Evolutionary conservation across 495 filamentous ascomycete species (phyloP).

Genomic region (Rusavskia elegans): DNA sequence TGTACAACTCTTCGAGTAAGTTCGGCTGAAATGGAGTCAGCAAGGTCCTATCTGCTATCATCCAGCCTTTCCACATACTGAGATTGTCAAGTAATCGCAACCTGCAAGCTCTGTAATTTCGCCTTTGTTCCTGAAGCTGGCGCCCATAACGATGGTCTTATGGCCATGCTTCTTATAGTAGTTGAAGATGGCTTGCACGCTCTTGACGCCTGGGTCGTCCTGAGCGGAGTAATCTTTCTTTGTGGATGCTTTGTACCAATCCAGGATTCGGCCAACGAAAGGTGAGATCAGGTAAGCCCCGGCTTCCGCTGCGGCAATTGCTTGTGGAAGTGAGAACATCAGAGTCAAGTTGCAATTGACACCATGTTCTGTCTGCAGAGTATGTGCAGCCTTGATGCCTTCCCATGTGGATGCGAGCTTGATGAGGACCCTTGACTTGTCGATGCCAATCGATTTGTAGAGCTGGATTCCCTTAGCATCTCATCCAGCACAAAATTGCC

Average conservation of each 20-base stretch:
- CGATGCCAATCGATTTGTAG: conserved; percentile 80
- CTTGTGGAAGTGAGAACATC: conserved; percentile 94
- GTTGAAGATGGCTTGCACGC: conserved; percentile 93
- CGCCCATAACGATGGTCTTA: conserved; percentile 99
- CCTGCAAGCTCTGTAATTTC: conserved; percentile 97
- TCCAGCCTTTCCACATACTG: conserved; percentile 32
- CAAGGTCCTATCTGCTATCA: background rate
- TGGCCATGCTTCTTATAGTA: conserved; percentile 99
- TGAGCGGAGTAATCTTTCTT: conserved; percentile 79
- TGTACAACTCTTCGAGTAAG: conserved; percentile 85
- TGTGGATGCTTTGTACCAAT: conserved; percentile 95
- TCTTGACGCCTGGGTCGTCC: conserved; percentile 95
- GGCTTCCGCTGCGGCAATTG: conserved; percentile 91
- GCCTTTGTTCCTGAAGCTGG: conserved; percentile 86
- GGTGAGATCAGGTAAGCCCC: conserved; percentile 97
- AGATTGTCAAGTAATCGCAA: conserved; percentile 98
- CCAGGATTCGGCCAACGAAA: conserved; percentile 97
- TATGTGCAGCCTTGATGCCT: conserved; percentile 93
- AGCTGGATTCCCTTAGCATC: conserved; percentile 36
- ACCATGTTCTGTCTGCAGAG: conserved; percentile 80
- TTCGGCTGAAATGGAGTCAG: conserved; percentile 42
- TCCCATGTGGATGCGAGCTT: conserved; percentile 56
- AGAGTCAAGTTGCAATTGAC: conserved; percentile 98
- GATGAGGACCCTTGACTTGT: conserved; percentile 71
- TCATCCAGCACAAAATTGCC: background rate